phyloP scores from a whole-genome alignment of 1,284 basidiomycete genomes.

The Boletus calvinii region DNA sequence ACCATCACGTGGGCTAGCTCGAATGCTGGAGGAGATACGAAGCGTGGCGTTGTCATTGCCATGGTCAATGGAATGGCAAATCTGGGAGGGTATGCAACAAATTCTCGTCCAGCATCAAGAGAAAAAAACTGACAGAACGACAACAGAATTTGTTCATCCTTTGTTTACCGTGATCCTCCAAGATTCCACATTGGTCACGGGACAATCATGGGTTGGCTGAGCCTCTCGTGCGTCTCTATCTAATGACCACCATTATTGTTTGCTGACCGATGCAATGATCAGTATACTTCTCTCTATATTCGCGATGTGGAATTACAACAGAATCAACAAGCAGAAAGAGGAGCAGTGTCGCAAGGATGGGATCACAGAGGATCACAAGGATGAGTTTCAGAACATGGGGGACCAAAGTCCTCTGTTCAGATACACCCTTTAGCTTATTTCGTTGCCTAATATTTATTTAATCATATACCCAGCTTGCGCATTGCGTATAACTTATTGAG shows the following conservation, averaged over 20 bases:
- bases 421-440: slow-evolving; percentile 29
- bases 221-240: slow-evolving; percentile 33
- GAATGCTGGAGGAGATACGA: slow-evolving; percentile 54
- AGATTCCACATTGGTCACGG: slow-evolving; percentile 51
- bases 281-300: slow-evolving; percentile 29
- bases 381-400: slow-evolving; percentile 43
- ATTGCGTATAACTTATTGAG: not conserved
- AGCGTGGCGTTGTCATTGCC: slow-evolving; percentile 51
- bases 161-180: slow-evolving; percentile 44
- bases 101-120: not conserved
- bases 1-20: slow-evolving; percentile 54
- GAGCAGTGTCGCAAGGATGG: not conserved
- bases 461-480: not conserved
- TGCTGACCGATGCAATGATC: slow-evolving; percentile 1
- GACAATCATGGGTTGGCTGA: slow-evolving; percentile 47
- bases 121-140: not conserved
- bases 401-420: slow-evolving; percentile 47
- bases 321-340: slow-evolving; percentile 25
- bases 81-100: slow-evolving; percentile 42
- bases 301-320: slow-evolving; percentile 41
- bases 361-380: slow-evolving; percentile 11
- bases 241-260: not conserved
- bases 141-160: slow-evolving; percentile 37
- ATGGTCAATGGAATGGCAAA: slow-evolving; percentile 56
- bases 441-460: not conserved